Evolutionary conservation across 352 stramenopile genomes (phyloP).

Genomic region (Globisporangium sylvaticum): DNA sequence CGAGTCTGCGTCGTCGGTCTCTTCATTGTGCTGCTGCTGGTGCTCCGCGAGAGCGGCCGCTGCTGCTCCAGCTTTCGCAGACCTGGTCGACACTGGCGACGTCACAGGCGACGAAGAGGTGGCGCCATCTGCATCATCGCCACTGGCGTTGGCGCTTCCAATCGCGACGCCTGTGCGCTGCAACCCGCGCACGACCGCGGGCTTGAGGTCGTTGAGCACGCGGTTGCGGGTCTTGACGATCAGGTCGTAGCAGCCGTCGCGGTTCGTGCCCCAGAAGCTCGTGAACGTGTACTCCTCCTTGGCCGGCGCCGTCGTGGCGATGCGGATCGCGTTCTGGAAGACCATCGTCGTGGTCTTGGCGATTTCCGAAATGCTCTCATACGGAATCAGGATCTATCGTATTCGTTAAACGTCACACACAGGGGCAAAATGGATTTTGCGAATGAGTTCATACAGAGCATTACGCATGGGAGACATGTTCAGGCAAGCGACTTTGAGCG

Average conservation of each 20-base stretch:
- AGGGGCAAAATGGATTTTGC: not conserved
- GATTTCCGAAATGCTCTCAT: conserved; percentile 78
- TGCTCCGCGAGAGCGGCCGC: not conserved
- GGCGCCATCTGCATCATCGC: not conserved
- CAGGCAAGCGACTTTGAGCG: not conserved
- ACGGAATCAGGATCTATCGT: conserved; percentile 70
- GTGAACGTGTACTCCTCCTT: conserved; percentile 85
- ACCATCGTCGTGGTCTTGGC: conserved; percentile 81
- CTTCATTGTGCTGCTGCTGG: conserved; percentile 1
- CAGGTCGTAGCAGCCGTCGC: conserved; percentile 77
- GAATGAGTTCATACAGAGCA: not conserved
- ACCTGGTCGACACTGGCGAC: not conserved
- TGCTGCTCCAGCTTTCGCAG: not conserved
- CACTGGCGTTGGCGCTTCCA: not conserved
- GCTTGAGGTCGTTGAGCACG: conserved; percentile 24
- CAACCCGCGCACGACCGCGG: not conserved
- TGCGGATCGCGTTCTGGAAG: conserved; percentile 73
- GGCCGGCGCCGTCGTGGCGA: conserved; percentile 42
- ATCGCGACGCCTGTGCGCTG: not conserved
- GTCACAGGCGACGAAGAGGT: not conserved
- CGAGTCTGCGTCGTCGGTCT: conserved; percentile 7
- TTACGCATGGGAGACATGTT: not conserved
- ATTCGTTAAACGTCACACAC: not conserved
- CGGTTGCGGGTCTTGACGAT: conserved; percentile 60
- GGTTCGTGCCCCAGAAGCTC: conserved; percentile 82